Percentiles rank a stretch among this genome's conserved stretches.
Conservation (phyloP, 2,329 filamentous ascomycete species). For the Escovopsis weberi region DNA sequence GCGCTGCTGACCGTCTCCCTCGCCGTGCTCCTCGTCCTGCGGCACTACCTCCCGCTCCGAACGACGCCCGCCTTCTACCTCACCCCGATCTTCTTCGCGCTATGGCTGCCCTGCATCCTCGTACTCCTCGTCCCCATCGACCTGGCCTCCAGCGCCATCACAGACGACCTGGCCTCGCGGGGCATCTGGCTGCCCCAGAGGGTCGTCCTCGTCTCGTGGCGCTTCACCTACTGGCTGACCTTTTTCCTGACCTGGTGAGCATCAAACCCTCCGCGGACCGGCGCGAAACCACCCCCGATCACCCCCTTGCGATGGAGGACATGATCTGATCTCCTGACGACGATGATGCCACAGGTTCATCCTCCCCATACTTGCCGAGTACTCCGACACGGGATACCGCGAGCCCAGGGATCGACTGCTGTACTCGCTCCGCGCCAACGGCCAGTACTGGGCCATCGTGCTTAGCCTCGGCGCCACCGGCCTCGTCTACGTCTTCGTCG, state of each 20-base stretch:
- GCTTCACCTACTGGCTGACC: constrained; percentile 93
- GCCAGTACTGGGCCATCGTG: constrained; percentile 72
- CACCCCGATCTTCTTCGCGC: constrained; percentile 88
- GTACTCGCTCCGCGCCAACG: constrained; percentile 79
- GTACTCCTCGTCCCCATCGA: constrained; percentile 91
- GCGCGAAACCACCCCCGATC: too few species aligned
- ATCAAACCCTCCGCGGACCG: not conserved
- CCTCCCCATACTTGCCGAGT: constrained; percentile 84
- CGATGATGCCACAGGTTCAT: constrained; percentile 49
- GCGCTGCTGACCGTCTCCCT: constrained; percentile 61
- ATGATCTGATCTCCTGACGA: not conserved
- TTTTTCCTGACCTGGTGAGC: constrained; percentile 82
- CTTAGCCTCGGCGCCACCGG: constrained; percentile 56
- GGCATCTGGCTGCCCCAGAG: constrained; percentile 79
- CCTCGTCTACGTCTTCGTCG: constrained; percentile 69
- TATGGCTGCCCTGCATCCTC: constrained; percentile 82
- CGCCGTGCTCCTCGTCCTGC: constrained; percentile 68
- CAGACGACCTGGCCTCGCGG: constrained; percentile 53
- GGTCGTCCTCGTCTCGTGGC: constrained; percentile 75
- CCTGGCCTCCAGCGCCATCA: constrained; percentile 69
- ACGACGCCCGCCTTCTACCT: constrained; percentile 81
- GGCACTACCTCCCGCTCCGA: constrained; percentile 81
- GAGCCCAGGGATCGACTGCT: constrained; percentile 67
- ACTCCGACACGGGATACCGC: constrained; percentile 84
- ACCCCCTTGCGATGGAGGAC: too few species aligned